These are phyloP conservation scores for Fusarium annulatum DNA, from an alignment of 2,329 filamentous ascomycete species.

Conservation along the genomic window DNA sequence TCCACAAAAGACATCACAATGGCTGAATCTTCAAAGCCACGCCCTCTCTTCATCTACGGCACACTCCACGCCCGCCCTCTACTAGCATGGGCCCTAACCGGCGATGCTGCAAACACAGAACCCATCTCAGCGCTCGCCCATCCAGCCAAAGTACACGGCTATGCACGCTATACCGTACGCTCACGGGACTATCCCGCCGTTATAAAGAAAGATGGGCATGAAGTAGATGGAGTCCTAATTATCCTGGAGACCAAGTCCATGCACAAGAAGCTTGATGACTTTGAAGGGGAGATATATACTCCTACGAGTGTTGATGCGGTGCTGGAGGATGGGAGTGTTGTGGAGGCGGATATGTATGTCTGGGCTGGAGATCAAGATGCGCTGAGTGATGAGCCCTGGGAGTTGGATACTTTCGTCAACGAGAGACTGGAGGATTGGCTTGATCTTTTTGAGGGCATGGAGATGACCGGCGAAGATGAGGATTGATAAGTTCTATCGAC, in stretches of 20 bases:
- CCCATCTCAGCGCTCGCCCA: background rate
- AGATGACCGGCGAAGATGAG: background rate
- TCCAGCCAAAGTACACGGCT: constrained; percentile 30
- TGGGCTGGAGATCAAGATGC: constrained; percentile 39
- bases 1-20: background rate
- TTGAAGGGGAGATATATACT: constrained; percentile 46
- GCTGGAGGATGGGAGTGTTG: constrained; percentile 15
- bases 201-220: background rate
- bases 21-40: background rate
- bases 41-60: background rate
- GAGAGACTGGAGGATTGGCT: background rate
- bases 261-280: constrained; percentile 49
- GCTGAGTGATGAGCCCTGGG: constrained; percentile 40
- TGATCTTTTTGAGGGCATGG: background rate
- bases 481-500: background rate
- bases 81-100: constrained; percentile 46
- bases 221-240: constrained; percentile 44
- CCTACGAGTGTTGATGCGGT: constrained; percentile 10
- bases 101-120: constrained; percentile 38
- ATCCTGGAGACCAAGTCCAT: constrained; percentile 37
- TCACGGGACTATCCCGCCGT: constrained; percentile 44
- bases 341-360: constrained; percentile 49
- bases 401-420: constrained; percentile 13
- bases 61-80: background rate
- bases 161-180: constrained; percentile 14